Conservation (phyloP, 371 early-diverging fungal genomes). For the Mucor saturninus region DNA sequence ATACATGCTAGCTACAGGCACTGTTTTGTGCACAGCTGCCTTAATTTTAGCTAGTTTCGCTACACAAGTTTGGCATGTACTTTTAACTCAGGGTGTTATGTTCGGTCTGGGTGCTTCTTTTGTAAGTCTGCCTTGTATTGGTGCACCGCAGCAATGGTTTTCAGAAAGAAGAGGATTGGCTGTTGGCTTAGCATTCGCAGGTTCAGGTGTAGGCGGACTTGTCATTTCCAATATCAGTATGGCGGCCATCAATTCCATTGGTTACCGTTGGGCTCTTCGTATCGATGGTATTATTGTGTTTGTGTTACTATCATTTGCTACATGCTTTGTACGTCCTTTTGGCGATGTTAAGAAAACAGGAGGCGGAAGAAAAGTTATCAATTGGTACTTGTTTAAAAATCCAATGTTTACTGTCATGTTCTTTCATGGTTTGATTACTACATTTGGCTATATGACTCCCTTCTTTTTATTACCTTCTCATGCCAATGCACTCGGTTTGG, state of each 20-base stretch:
- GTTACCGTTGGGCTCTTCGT: conserved; percentile 63
- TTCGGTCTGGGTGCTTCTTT: conserved; percentile 59
- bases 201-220: conserved; percentile 82
- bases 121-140: conserved; percentile 34
- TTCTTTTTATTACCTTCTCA: conserved; percentile 39
- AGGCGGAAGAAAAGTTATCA: conserved; percentile 52
- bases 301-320: conserved; percentile 47
- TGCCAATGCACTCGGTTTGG: conserved; percentile 31
- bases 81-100: conserved; percentile 38
- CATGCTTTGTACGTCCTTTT: conserved; percentile 52
- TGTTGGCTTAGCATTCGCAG: conserved; percentile 75
- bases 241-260: conserved; percentile 57
- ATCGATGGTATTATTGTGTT: conserved; percentile 60
- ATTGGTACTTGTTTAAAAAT: conserved; percentile 29
- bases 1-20: conserved; percentile 51
- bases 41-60: conserved; percentile 68
- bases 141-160: conserved; percentile 81
- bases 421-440: conserved; percentile 39
- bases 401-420: conserved; percentile 36
- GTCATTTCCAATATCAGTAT: conserved; percentile 69
- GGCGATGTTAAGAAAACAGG: conserved; percentile 50
- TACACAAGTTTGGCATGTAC: conserved; percentile 42
- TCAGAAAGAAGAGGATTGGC: conserved; percentile 69
- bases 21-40: conserved; percentile 52
- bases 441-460: conserved; percentile 42